phyloP scores from a whole-genome alignment of 768 basidiomycete species.

The Pisolithus albus region DNA sequence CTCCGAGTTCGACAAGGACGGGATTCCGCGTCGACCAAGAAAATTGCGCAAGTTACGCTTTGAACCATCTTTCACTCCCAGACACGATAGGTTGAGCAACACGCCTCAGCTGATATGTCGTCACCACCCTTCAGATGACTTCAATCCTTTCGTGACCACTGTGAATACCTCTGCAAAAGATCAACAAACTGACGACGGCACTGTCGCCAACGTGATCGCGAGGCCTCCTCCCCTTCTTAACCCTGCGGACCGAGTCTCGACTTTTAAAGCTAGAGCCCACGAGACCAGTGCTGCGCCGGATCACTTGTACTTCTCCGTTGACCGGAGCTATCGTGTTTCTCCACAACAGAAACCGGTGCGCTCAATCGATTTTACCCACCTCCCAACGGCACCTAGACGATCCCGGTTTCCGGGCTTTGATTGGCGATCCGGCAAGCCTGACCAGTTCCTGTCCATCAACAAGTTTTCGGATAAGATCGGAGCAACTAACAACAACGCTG shows the following conservation, averaged over 20 bases:
- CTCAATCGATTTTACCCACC: constrained; percentile 25
- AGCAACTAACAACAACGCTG: constrained; percentile 9
- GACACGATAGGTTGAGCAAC: not conserved
- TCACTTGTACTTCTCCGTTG: no score
- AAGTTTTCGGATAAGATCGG: constrained; percentile 9
- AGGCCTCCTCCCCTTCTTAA: not conserved
- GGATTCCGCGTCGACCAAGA: constrained; percentile 24
- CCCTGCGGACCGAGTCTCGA: no score
- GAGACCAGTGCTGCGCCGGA: not conserved
- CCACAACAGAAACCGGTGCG: constrained; percentile 6
- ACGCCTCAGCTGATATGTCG: not conserved
- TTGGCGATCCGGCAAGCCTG: not conserved
- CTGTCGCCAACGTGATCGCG: not conserved
- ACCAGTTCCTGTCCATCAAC: constrained; percentile 4
- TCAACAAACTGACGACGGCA: no score
- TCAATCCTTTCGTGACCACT: not conserved
- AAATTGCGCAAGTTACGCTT: constrained; percentile 24
- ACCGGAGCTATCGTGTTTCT: not conserved
- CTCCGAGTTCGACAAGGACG: constrained; percentile 25
- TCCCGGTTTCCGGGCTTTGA: constrained; percentile 5
- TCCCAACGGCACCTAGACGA: constrained; percentile 8
- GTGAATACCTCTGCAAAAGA: not conserved
- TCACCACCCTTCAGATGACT: not conserved
- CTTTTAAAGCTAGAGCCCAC: no score
- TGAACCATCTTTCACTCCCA: constrained; percentile 18